phyloP scores from a whole-genome alignment of 345 rosid species.

The Pseudoturritis turrita region DNA sequence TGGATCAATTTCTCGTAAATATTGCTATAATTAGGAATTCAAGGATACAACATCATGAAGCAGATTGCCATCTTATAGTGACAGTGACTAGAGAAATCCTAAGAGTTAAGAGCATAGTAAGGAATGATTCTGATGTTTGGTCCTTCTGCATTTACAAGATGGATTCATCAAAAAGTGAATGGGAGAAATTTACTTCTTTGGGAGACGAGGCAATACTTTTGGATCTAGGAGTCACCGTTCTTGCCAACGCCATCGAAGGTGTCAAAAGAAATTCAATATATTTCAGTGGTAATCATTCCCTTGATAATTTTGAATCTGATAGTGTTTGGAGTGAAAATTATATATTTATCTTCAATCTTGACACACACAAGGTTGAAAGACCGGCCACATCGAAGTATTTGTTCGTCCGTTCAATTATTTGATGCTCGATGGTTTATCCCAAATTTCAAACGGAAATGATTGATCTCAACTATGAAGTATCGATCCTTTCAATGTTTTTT shows the following conservation, averaged over 20 bases:
- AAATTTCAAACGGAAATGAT: neutral
- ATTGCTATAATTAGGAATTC: too few relatives aligned
- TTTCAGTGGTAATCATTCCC: neutral
- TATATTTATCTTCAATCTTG: neutral
- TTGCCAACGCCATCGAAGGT: neutral
- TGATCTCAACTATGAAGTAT: neutral
- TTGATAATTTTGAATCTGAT: too few relatives aligned
- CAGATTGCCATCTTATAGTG: neutral
- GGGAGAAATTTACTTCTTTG: neutral
- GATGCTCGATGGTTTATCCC: neutral
- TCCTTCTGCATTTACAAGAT: neutral
- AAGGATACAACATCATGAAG: too few relatives aligned
- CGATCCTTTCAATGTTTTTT: neutral
- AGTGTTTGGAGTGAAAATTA: neutral
- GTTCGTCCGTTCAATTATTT: too few relatives aligned
- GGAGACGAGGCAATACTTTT: neutral
- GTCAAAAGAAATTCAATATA: neutral
- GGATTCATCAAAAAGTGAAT: neutral
- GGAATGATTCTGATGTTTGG: neutral
- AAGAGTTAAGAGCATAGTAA: too few relatives aligned
- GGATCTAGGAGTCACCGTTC: neutral
- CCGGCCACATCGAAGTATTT: neutral
- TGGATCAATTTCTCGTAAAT: too few relatives aligned
- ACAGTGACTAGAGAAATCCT: neutral
- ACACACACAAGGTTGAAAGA: neutral